Evolutionary conservation across 2,329 filamentous ascomycete species (phyloP), one percentile per base, ranked within the genome.

Genomic region (Aspergillus costaricaensis): DNA sequence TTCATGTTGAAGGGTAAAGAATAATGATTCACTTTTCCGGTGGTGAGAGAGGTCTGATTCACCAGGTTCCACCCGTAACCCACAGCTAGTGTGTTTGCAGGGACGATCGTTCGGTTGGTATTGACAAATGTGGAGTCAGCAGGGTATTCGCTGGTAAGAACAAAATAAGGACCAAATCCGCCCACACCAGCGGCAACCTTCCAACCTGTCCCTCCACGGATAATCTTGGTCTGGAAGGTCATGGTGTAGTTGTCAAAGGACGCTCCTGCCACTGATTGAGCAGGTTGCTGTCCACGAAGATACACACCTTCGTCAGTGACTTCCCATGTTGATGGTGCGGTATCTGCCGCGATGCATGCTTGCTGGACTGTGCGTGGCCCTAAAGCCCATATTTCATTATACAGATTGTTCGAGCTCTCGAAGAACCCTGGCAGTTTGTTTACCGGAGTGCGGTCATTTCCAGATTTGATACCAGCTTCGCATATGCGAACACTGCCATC

Each of bases 301-400:
- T 55, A 59, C 10, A 58, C 55, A 0, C 63, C 63, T 8, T 64
- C 51, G 1, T 39, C 15, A 4, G 61, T 59, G 4, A 65, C 30
- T 19, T 63, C 59, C 63, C 63, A 65, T 2, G 63, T 65, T 1
- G 63, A 64, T 2, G 62, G 63, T 27, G 60, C 59, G 7, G 61
- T 49, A 3, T 47, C n/a, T 14, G 49, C 48, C 4, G 60, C 63
- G 38, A 64, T 60, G 30, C 63, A 65, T 21, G 63, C 61, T 50
- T 61, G 59, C 21, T 65, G 63, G 5, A 64, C 59, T 15, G 62
- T 58, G 2, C 63, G 59, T 14, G 59, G 57, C 17, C 63, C 63
- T n/a, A 65, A 43, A 5, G 56, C 55, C 63, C 63, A 65, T 21
- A 65, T 59, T n/a, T 63, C 17, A n/a, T 65, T 59, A n/a, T 65